Evolutionary conservation across 2,329 filamentous ascomycete species (phyloP), one percentile per base, ranked within the genome.

Genomic region (Akanthomyces muscarius): DNA sequence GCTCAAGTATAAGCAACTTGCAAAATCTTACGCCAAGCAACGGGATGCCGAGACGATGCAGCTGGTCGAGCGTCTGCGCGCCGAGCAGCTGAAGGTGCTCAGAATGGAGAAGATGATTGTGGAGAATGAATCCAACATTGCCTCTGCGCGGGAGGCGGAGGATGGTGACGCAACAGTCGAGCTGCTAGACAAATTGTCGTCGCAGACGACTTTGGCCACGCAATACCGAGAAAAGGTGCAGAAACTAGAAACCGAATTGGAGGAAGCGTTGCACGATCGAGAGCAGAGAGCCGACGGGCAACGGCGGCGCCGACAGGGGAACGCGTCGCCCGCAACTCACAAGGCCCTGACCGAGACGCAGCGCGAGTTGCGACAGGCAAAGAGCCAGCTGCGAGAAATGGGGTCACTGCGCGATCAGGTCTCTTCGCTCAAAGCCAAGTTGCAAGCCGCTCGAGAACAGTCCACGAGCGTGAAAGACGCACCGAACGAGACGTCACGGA

Each of bases 1-100:
- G 70, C 83, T 93, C 71, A 86, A 86, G 71, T 93, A 92, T 79
- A 91, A 92, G 78, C 86, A 90, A 71, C 80, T 91, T 65, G 89
- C 90, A 63, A 93, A 91, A 75, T 88, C 87, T 62, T 93, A 89
- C 71, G 90, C 90, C 50, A 87, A 88, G 72, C 85, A 89, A 75
- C 93, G 92, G 74, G 90, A 94, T 70, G 79, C 81, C 21, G 88
- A 92, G 73, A 87, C 88, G 25, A 82, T 84, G 30, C 82, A 89
- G 62, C 76, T 93, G 56, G 81, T 83, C 25, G 83, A 86, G 64
- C 84, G 86, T 68, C 81, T 94, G 42, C 83, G 83, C 64, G 85
- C 89, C 64, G 89, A 92, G 71, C 86, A 88, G 66, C 81, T 83
- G 65, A 89, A 84, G 70, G 85, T 89, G 30, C 76, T 81, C 36